Percentiles rank a stretch among this genome's conserved stretches.
Evolutionary conservation across 192 early-diverging fungal species (phyloP).

Genomic region (Coemansia sp.): DNA sequence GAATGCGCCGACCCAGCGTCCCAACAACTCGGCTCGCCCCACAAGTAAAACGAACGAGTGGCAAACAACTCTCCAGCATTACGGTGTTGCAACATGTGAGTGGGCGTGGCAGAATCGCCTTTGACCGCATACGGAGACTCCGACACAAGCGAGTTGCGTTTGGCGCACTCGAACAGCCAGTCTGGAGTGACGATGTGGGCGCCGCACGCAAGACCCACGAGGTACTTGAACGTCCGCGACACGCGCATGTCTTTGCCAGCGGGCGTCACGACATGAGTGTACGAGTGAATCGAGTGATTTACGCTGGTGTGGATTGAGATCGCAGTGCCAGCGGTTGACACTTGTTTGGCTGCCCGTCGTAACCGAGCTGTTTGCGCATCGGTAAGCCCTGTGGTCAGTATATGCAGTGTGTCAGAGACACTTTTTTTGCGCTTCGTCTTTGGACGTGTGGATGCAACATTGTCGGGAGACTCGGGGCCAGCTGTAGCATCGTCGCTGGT

Average conservation of each 20-base stretch:
- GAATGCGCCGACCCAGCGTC: conserved; percentile 21
- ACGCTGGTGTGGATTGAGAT: conserved; percentile 4
- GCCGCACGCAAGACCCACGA: conserved; percentile 34
- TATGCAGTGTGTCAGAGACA: conserved; percentile 1
- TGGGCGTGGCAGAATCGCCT: conserved; percentile 33
- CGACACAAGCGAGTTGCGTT: conserved; percentile 5
- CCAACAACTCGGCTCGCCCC: conserved; percentile 1
- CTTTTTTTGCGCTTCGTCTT: neutral
- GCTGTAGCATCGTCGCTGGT: no score
- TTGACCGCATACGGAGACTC: conserved; percentile 21
- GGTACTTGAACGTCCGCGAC: conserved; percentile 52
- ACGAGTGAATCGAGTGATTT: neutral
- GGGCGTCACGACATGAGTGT: conserved; percentile 43
- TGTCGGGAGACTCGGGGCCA: no score
- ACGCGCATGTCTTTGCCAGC: conserved; percentile 13
- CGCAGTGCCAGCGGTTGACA: neutral
- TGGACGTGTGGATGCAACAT: neutral
- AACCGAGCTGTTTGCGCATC: conserved; percentile 21
- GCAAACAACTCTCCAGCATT: conserved; percentile 13
- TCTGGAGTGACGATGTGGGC: conserved; percentile 27
- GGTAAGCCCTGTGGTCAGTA: conserved; percentile 28
- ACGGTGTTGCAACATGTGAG: conserved; percentile 4
- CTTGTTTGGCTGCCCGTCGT: conserved; percentile 17
- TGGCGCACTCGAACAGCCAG: conserved; percentile 35
- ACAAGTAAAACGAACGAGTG: conserved; percentile 22